phyloP scores from a whole-genome alignment of 2,329 filamentous ascomycete genomes.

The Xylariaceae sp. region DNA sequence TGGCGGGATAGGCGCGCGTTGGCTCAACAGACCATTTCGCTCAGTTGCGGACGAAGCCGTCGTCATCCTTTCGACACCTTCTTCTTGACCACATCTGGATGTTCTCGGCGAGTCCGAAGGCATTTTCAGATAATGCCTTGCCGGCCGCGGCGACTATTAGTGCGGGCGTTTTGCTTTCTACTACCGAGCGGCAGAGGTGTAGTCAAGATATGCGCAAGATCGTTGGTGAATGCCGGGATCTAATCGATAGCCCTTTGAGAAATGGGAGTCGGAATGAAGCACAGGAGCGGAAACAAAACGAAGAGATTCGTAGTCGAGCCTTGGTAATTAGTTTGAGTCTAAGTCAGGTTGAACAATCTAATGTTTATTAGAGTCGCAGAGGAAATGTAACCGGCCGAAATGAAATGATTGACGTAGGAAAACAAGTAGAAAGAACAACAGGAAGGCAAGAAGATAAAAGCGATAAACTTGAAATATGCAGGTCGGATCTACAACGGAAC shows the following conservation, averaged over 20 bases:
- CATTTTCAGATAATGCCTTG: constrained; percentile 12
- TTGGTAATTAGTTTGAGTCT: background rate
- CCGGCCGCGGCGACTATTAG: background rate
- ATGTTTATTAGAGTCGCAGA: background rate
- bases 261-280: background rate
- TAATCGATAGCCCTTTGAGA: background rate
- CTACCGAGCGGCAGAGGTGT: background rate
- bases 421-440: background rate
- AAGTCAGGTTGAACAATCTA: background rate
- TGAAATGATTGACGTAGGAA: background rate
- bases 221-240: background rate
- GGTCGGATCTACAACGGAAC: background rate
- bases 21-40: constrained; percentile 20
- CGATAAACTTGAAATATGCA: background rate
- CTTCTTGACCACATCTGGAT: constrained; percentile 20
- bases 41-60: constrained; percentile 27
- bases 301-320: background rate
- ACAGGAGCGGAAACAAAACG: background rate
- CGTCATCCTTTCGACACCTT: constrained; percentile 22
- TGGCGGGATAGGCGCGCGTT: constrained; percentile 22
- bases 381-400: background rate
- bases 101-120: constrained; percentile 16
- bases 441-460: background rate
- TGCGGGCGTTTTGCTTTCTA: constrained; percentile 1
- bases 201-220: background rate